Evolutionary conservation across 495 filamentous ascomycete species (phyloP).

Genomic region (Trichoderma erinaceum): DNA sequence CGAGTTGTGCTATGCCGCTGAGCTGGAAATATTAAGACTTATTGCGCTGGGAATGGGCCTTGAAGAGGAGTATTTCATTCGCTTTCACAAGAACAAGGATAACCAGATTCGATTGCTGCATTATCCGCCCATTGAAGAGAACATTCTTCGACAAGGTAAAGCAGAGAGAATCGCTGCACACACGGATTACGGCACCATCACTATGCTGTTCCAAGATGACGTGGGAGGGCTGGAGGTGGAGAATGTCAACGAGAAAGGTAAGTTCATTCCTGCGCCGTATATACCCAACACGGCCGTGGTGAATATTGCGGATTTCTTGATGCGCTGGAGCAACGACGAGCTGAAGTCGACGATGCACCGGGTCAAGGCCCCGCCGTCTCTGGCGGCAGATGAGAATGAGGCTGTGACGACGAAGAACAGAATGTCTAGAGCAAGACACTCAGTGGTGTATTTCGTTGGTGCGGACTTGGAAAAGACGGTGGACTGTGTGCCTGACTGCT

Average conservation of each 20-base stretch:
- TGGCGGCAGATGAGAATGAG: neutral
- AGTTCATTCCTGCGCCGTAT: slow-evolving; percentile 4
- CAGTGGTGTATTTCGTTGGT: slow-evolving; percentile 1
- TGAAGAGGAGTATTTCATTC: neutral
- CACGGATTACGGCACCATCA: slow-evolving; percentile 37
- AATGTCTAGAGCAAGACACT: neutral
- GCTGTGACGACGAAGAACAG: neutral
- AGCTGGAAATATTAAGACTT: slow-evolving; percentile 21
- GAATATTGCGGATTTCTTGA: slow-evolving; percentile 40
- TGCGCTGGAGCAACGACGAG: slow-evolving; percentile 17
- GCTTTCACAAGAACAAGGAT: neutral
- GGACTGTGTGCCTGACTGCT: slow-evolving; percentile 6
- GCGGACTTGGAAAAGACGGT: neutral
- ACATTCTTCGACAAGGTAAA: neutral
- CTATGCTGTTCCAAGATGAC: slow-evolving; percentile 37
- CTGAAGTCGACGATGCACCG: slow-evolving; percentile 13
- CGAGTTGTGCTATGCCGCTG: slow-evolving; percentile 20
- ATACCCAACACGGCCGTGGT: slow-evolving; percentile 25
- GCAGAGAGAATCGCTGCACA: slow-evolving; percentile 28
- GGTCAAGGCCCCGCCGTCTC: slow-evolving; percentile 2
- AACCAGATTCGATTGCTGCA: slow-evolving; percentile 52
- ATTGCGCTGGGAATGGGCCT: slow-evolving; percentile 17
- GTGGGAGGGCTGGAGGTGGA: slow-evolving; percentile 35
- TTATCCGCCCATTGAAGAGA: slow-evolving; percentile 45
- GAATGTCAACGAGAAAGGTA: slow-evolving; percentile 19